Base-by-base conservation (phyloP, 2,329 filamentous ascomycete genomes). In the Pseudonectria buxi region DNA sequence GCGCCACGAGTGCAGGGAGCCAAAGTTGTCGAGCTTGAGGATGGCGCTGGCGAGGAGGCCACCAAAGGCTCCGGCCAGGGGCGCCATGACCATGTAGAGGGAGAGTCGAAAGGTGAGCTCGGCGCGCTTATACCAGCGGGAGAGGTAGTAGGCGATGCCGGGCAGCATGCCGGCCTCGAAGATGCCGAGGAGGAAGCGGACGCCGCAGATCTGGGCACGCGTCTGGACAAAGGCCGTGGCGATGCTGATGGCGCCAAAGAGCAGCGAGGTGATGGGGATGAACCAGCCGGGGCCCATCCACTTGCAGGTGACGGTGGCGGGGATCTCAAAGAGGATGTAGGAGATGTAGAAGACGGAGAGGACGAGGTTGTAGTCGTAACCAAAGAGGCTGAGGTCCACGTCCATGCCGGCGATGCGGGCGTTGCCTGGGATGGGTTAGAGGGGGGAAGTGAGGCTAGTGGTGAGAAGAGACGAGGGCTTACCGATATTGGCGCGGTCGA, bases 401-500 rank as follows among this genome's bases (percentile, higher is more conserved):
- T 76, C 69, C 7, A 81, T 58, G 0, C 75, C 74, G 3, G 75
- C 76, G 10, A 81, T 56, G 41, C 67, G 70, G 3, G 76, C 76
- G 54, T 81, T 54, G 15, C 50, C 50, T 40, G 6, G 14, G 28
- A 12, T 37, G 22, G 18, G 18, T 14, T 24, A 36, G 38, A 29
- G 18, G 22, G 14, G 15, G 12, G 9, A 32, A 34, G 27, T 1
- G 13, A 14, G n/a, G 13, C 10, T 14, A n/a, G n/a, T n/a, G n/a
- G n/a, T n/a, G n/a, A n/a, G 30, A 13, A 10, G 5, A 26, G 9
- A 11, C n/a, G n/a, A 13, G 29, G 7, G 44, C 63, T 51, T 51
- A 79, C 80, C 81, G 26, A 86, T 81, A 42, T 85, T 86, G 15
- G 81, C 78, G n/a, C 81, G 70, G 48, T 85, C 81, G 44, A 85